Base-by-base conservation (phyloP, 371 early-diverging fungal species). In the Syncephalastrum racemosum region DNA sequence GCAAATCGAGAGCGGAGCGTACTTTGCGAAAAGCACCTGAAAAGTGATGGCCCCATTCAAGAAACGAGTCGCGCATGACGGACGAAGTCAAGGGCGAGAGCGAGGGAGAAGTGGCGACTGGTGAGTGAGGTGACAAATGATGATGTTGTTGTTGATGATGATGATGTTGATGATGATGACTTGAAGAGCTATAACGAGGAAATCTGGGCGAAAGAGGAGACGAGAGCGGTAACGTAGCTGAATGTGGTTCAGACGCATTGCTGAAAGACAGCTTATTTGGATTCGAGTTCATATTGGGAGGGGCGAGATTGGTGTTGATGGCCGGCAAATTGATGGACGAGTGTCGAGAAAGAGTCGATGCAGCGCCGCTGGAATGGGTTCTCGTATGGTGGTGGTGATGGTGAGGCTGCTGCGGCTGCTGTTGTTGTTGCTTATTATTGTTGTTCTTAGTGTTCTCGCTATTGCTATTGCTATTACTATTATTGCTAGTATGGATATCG, bases 321-420 rank as follows among this genome's bases (percentile, higher is more conserved):
- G 63, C 50, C 14, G 63, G 63, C 19, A 63, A 46, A 15, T 41
- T 53, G 24, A 63, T 54, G 4, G 63, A 63, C 3, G 63, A 51
- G 53, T 63, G 63, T 14, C 63, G 57, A 58, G 63, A 63, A 19
- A 19, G 15, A 8, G 44, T 36, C 22, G 47, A 15, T 52, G 41
- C 18, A 36, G 55, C 54, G 45, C 42, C 53, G 53, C 13, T 59
- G 59, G 19, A 39, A 23, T 20, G 53, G 39, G 19, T 39, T 16
- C 20, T 44, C 24, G 42, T 25, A 49, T 27, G 39, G 52, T 49
- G 24, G n/a, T 36, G 45, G 16, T 19, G 46, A 13, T 50, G 58
- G 31, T 58, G 23, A 24, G 20, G 20, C 7, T 20, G 23, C 23
- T 8, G 46, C 27, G 10, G 14, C 27, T 20, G 53, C 23, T 46